Percentiles rank a stretch among this genome's conserved stretches.
Evolutionary conservation across 2,329 filamentous ascomycete species (phyloP).

Genomic region (Trematosphaeria pertusa): DNA sequence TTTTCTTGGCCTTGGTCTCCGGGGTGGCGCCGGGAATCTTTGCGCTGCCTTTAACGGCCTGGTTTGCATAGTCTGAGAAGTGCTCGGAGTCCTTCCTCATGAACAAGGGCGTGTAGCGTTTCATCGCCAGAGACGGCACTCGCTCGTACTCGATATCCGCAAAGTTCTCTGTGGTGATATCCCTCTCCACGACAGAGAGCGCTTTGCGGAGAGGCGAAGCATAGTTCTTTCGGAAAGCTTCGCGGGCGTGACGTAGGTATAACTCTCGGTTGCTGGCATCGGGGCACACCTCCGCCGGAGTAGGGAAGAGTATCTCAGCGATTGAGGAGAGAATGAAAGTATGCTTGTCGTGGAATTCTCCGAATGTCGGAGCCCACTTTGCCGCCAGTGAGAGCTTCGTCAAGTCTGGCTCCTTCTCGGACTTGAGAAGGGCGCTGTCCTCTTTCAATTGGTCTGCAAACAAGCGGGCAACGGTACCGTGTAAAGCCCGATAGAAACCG

Average conservation of each 20-base stretch:
- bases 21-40: constrained; percentile 63
- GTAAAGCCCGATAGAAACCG: constrained; percentile 59
- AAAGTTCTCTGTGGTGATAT: constrained; percentile 57
- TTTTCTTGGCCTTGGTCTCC: constrained; percentile 46
- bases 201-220: constrained; percentile 61
- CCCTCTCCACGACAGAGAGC: constrained; percentile 61
- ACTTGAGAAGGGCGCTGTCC: constrained; percentile 55
- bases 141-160: constrained; percentile 63
- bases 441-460: constrained; percentile 63
- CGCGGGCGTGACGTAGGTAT: constrained; percentile 63
- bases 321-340: constrained; percentile 65
- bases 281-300: constrained; percentile 38
- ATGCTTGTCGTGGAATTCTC: constrained; percentile 64
- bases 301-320: constrained; percentile 61
- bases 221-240: constrained; percentile 59
- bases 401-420: constrained; percentile 49
- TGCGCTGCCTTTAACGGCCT: constrained; percentile 57
- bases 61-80: constrained; percentile 59
- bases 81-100: constrained; percentile 57
- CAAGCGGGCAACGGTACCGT: constrained; percentile 61
- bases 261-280: constrained; percentile 52
- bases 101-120: constrained; percentile 59
- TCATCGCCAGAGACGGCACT: constrained; percentile 65
- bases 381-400: constrained; percentile 62
- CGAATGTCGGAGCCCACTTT: constrained; percentile 66